Conservation (phyloP, 805 yeast genomes). For the Dipodascus albidus region DNA sequence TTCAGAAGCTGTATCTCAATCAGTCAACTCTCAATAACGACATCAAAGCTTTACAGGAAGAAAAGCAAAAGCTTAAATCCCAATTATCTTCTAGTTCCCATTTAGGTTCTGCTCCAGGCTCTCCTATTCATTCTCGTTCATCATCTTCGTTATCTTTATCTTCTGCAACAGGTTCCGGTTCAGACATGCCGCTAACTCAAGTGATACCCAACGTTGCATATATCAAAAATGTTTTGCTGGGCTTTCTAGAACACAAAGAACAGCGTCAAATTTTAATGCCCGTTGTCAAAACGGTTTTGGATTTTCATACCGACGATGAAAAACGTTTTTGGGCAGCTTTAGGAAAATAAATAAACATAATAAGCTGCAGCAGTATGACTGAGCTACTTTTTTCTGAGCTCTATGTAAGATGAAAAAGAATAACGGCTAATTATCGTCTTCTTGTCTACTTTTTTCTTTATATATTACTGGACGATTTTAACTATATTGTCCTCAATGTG, state of each 20-base stretch:
- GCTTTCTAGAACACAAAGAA: conserved; percentile 86
- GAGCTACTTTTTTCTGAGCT: too few species aligned
- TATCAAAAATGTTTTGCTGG: conserved; percentile 79
- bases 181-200: not conserved
- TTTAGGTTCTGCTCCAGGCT: not conserved
- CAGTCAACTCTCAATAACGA: conserved; percentile 26
- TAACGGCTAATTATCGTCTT: too few species aligned
- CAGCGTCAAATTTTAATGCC: conserved; percentile 79
- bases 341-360: not conserved
- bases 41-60: conserved; percentile 18
- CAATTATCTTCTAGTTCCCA: conserved; percentile 1
- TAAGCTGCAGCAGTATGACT: not conserved
- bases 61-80: conserved; percentile 12
- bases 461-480: too few species aligned
- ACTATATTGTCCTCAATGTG: too few species aligned
- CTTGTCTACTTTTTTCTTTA: too few species aligned
- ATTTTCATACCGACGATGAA: conserved; percentile 61
- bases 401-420: too few species aligned
- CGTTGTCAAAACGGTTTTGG: conserved; percentile 65
- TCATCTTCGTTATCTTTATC: conserved; percentile 5
- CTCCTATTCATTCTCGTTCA: conserved; percentile 3
- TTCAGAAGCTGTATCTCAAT: conserved; percentile 25
- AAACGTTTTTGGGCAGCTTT: conserved; percentile 50
- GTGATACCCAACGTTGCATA: conserved; percentile 48
- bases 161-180: conserved; percentile 17